These are phyloP conservation scores for Trichocladium uniseriatum DNA, from an alignment of 495 filamentous ascomycete genomes.

Conservation along the genomic window DNA sequence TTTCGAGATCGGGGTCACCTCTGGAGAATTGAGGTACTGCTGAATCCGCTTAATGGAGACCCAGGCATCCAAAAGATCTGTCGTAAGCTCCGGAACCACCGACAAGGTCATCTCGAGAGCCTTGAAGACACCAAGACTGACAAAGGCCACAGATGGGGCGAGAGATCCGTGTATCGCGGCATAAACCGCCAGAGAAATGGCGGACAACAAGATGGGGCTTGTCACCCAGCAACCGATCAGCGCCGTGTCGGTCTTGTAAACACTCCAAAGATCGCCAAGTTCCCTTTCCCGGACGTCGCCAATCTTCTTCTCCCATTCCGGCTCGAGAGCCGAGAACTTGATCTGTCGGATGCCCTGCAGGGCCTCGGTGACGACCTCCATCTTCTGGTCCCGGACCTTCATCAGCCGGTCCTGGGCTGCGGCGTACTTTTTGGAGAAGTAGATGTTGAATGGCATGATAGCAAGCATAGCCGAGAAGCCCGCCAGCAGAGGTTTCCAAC, in stretches of 20 bases:
- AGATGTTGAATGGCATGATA: slow-evolving; percentile 60
- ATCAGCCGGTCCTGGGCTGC: slow-evolving; percentile 62
- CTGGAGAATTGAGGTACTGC: slow-evolving; percentile 56
- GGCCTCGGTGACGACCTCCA: slow-evolving; percentile 70
- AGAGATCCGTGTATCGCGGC: slow-evolving; percentile 52
- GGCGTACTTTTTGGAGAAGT: slow-evolving; percentile 56
- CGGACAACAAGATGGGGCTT: slow-evolving; percentile 64
- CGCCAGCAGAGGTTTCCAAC: slow-evolving; percentile 59
- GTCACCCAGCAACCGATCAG: slow-evolving; percentile 62
- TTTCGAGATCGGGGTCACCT: slow-evolving; percentile 50
- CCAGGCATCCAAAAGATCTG: slow-evolving; percentile 60
- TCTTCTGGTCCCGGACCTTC: slow-evolving; percentile 70
- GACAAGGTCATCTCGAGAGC: slow-evolving; percentile 61
- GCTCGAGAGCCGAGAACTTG: slow-evolving; percentile 78
- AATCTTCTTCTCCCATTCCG: slow-evolving; percentile 71
- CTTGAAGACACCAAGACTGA: slow-evolving; percentile 64
- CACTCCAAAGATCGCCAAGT: slow-evolving; percentile 53
- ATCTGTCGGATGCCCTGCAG: slow-evolving; percentile 79
- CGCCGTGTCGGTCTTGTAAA: slow-evolving; percentile 51
- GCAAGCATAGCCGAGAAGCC: slow-evolving; percentile 57
- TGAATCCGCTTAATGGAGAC: slow-evolving; percentile 68
- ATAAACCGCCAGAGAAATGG: slow-evolving; percentile 60
- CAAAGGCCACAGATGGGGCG: slow-evolving; percentile 70
- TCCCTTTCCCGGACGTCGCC: slow-evolving; percentile 55
- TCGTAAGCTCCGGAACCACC: slow-evolving; percentile 63